Percentiles rank a stretch among this genome's conserved stretches.
phyloP scores from a whole-genome alignment of 2,329 filamentous ascomycete species.

The Mollisia scopiformis region DNA sequence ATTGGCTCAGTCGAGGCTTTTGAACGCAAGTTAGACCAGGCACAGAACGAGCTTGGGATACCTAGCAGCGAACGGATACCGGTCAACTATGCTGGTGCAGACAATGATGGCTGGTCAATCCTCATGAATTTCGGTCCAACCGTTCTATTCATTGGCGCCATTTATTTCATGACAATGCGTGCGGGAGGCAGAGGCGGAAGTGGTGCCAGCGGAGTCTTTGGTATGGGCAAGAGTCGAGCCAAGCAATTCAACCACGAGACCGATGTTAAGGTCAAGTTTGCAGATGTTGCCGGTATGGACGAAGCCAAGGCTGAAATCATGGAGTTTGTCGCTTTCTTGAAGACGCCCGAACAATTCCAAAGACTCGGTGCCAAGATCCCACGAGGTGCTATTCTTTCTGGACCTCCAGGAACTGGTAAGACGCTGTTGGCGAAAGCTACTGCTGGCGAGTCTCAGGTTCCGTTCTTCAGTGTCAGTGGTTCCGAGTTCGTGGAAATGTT shows the following conservation, averaged over 20 bases:
- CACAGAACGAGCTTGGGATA: conserved; percentile 85
- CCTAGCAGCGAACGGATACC: conserved; percentile 88
- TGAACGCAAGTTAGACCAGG: conserved; percentile 83
- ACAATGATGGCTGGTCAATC: conserved; percentile 72
- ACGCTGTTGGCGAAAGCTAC: conserved; percentile 96
- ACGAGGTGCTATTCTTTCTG: conserved; percentile 92
- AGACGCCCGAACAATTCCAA: conserved; percentile 90
- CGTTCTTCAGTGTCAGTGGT: conserved; percentile 97
- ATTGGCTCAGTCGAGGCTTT: conserved; percentile 95
- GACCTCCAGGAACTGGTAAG: conserved; percentile 98
- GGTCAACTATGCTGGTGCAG: conserved; percentile 77
- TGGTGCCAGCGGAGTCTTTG: conserved; percentile 81
- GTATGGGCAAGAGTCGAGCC: conserved; percentile 92
- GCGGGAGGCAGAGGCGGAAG: conserved; percentile 71
- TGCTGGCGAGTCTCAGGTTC: conserved; percentile 93
- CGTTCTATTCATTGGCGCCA: conserved; percentile 79
- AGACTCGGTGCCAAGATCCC: conserved; percentile 97
- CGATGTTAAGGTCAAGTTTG: conserved; percentile 94
- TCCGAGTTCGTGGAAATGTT: conserved; percentile 99
- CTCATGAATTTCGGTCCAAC: conserved; percentile 84
- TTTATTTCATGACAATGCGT: conserved; percentile 78
- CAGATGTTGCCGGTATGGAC: conserved; percentile 96
- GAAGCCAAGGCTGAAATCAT: conserved; percentile 98
- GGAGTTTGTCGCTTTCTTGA: conserved; percentile 98
- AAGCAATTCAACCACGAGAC: conserved; percentile 98